Base-by-base conservation (phyloP, 805 yeast genomes). In the Pichia rugopelliculosa region DNA sequence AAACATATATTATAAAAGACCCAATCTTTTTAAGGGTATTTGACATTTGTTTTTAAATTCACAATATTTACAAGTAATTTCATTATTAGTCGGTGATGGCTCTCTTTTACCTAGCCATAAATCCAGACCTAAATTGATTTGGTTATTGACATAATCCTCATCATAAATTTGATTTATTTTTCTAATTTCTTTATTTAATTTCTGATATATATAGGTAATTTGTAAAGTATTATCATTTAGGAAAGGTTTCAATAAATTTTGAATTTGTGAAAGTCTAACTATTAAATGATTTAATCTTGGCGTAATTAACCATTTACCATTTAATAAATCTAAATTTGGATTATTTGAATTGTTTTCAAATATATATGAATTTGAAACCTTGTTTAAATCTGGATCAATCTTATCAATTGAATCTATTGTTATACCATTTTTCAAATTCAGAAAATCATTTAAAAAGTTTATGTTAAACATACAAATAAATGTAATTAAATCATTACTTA, bases 51-150 rank as follows among this genome's bases (percentile, higher is more conserved):
- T 18, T 15, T 41, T 36, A 21, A 50, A 84, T 18, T 74, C 79
- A 63, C 91, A 84, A 43, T 60, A 65, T 15, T 63, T 67, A 59
- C 91, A 84, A 49, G 71, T 71, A 4, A 63, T 53, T 21, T 59
- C 46, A 53, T 64, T 53, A 60, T 75, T 70, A 1, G 68, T 69
- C 7, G 72, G 73, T 26, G 55, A 57, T 1, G 87, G 85, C 3
- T 59, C 60, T 41, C 84, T 63, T 27, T 62, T 55, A 0, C 89
- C 89, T 54, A 69, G 67, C 89, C 89, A 84, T 52, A 80, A 75
- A 22, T 58, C 57, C 44, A 75, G 53, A 3, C 79, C 68, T 11
- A 59, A 53, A 0, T 52, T 40, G 2, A 75, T 59, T 8, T 66
- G 59, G 3, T 53, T 33, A 1, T 63, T 51, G 3, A 77, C 56